Percentiles rank a stretch among this genome's conserved stretches.
These are phyloP conservation scores for Phytophthora agathidicida DNA, from an alignment of 352 stramenopile species.

Conservation along the genomic window DNA sequence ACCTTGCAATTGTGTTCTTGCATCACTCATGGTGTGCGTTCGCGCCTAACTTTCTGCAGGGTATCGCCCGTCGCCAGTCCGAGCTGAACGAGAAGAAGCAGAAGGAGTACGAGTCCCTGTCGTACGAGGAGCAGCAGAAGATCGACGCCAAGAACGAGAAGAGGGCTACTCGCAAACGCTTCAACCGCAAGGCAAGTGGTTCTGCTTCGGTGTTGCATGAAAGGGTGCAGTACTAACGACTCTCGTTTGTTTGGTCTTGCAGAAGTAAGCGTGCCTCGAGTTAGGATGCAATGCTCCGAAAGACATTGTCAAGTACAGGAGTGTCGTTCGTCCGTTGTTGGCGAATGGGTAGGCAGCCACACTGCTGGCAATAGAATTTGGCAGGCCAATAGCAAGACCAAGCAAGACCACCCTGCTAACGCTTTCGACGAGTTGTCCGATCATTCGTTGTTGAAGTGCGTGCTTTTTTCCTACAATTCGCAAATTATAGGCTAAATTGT, in stretches of 20 bases:
- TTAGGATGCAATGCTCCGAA: too few species aligned
- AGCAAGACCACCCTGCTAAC: too few species aligned
- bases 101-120: slow-evolving; percentile 77
- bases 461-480: too few species aligned
- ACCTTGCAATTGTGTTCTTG: not conserved
- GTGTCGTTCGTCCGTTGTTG: too few species aligned
- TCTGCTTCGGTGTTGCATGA: not conserved
- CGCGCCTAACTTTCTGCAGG: slow-evolving; percentile 32
- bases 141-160: slow-evolving; percentile 76
- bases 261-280: slow-evolving; percentile 40
- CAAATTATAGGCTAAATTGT: too few species aligned
- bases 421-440: too few species aligned
- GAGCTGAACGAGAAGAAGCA: slow-evolving; percentile 82
- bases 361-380: too few species aligned
- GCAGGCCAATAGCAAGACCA: too few species aligned
- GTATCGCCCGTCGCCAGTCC: slow-evolving; percentile 48
- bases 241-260: slow-evolving; percentile 2
- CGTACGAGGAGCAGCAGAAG: slow-evolving; percentile 85
- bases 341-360: too few species aligned
- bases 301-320: too few species aligned
- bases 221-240: not conserved
- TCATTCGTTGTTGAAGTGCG: too few species aligned
- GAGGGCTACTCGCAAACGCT: slow-evolving; percentile 71
- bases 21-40: not conserved
- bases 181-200: slow-evolving; percentile 59